Evolutionary conservation across 305 asterid genomes (phyloP).

Genomic region (Solanum hybrid): DNA sequence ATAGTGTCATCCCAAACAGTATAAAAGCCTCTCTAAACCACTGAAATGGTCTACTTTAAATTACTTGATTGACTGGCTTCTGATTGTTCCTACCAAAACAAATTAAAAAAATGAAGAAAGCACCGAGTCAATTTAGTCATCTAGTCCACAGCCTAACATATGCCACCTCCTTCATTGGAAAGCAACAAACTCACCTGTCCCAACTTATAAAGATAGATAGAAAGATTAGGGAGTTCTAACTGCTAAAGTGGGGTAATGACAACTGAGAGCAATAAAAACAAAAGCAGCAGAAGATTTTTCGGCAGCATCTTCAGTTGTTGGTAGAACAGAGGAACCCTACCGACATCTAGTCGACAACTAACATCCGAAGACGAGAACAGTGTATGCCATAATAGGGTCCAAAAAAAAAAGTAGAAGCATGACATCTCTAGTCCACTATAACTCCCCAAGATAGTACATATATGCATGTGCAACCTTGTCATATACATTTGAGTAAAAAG

Average conservation of each 20-base stretch:
- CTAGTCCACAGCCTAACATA: neutral
- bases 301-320: neutral
- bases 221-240: neutral
- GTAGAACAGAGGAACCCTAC: neutral
- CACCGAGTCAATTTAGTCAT: neutral
- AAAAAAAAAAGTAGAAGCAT: neutral
- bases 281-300: neutral
- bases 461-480: neutral
- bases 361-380: neutral
- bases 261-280: neutral
- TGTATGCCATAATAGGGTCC: neutral
- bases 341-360: neutral
- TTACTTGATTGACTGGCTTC: neutral
- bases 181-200: neutral
- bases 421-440: neutral
- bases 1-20: neutral
- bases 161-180: neutral
- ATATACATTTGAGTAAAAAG: neutral
- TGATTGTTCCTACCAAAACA: neutral
- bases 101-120: neutral
- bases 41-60: neutral
- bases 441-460: neutral
- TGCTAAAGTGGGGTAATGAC: neutral
- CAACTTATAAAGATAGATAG: neutral
- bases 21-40: neutral